Base-by-base conservation (phyloP, 2,329 filamentous ascomycete genomes). In the Talaromyces sp. region DNA sequence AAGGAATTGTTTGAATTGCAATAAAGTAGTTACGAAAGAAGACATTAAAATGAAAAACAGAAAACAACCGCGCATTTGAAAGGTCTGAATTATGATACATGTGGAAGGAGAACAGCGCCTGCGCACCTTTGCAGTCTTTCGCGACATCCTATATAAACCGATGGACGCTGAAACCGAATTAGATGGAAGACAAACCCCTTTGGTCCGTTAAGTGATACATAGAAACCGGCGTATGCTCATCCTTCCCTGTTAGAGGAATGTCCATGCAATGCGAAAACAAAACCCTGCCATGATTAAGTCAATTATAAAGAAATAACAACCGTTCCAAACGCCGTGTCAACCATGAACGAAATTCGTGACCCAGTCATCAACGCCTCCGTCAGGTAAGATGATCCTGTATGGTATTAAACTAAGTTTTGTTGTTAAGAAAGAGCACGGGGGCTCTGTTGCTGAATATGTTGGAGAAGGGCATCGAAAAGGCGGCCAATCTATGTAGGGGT, bases 361-460 rank as follows among this genome's bases (percentile, higher is more conserved):
- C 59, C 33, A 61, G 47, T 62, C 62, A 65, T 57, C 64, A 65
- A 59, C 61, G 50, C 50, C 50, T 59, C 33, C 52, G 44, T 34
- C 56, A 52, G 23, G 59, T 33, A 12, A 42, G 36, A 56, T 44
- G 36, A 56, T 44, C 57, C 55, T 59, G 57, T 56, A 53, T 57
- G 61, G 44, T 59, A 62, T 62, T 62, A 62, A 55, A 34, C 56
- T 57, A 59, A 59, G 44, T 47, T 23, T 44, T 23, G 18, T 53
- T 30, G 16, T 31, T 59, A 62, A 50, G 73, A 63, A 54, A 75
- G 64, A 33, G 72, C 71, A 59, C 76, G 72, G 55, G 81, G 81
- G 72, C 81, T 83, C 68, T 79, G 77, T 63, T 79, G 76, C 63
- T 79, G 77, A 59, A 79, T 79, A 61, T 79, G 77, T 64, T 77